A percentile compares a stretch with the other conserved stretches of the same genome.
These are phyloP conservation scores for Poronia punctata DNA, from an alignment of 495 filamentous ascomycete genomes.

Conservation along the genomic window DNA sequence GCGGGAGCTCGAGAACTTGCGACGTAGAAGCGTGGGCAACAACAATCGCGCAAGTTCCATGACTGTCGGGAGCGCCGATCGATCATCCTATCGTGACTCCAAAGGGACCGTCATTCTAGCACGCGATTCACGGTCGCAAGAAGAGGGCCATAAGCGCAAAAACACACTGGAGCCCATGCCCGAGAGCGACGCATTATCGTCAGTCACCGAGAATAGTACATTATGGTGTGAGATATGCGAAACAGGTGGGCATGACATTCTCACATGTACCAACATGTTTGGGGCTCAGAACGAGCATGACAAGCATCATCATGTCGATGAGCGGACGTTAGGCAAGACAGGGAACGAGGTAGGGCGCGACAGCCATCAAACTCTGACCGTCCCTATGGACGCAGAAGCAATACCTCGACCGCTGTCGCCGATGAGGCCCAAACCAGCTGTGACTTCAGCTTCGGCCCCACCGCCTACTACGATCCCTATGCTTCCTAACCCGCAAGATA, in stretches of 20 bases:
- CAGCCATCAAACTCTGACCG: slow-evolving; percentile 35
- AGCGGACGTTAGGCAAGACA: slow-evolving; percentile 15
- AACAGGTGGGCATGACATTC: slow-evolving; percentile 84
- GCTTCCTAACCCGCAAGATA: slow-evolving; percentile 56
- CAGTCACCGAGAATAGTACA: slow-evolving; percentile 61
- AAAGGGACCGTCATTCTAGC: slow-evolving; percentile 51
- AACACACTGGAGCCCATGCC: slow-evolving; percentile 52
- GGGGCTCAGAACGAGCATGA: slow-evolving; percentile 37
- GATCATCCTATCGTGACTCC: slow-evolving; percentile 51
- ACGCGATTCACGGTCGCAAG: slow-evolving; percentile 31
- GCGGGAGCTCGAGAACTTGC: slow-evolving; percentile 69
- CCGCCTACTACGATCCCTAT: slow-evolving; percentile 24
- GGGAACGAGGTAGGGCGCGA: slow-evolving; percentile 43
- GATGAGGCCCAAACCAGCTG: slow-evolving; percentile 28
- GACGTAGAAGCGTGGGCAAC: slow-evolving; percentile 29
- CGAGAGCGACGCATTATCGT: slow-evolving; percentile 67
- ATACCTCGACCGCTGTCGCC: slow-evolving; percentile 49
- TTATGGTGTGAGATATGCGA: slow-evolving; percentile 98
- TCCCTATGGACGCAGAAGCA: slow-evolving; percentile 30
- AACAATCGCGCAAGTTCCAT: slow-evolving; percentile 45
- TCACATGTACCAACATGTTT: slow-evolving; percentile 89
- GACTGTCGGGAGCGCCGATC: slow-evolving; percentile 44
- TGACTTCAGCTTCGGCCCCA: slow-evolving; percentile 7
- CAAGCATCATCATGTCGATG: slow-evolving; percentile 13
- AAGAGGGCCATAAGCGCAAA: slow-evolving; percentile 36